Evolutionary conservation across 192 early-diverging fungal species (phyloP), one percentile per base, ranked within the genome.

Genomic region (Backusella westeae): DNA sequence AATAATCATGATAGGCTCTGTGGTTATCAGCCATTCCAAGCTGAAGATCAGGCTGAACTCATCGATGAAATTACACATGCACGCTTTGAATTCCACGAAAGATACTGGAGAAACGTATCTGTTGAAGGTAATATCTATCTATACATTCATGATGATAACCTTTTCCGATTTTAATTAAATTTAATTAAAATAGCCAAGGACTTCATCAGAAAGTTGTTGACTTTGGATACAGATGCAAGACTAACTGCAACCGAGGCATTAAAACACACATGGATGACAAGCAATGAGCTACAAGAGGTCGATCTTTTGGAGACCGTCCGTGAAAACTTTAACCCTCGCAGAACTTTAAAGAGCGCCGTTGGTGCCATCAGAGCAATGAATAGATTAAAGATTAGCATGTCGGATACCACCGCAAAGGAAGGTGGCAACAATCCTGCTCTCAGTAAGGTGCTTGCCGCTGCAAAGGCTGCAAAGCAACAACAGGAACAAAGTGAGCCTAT

Each of bases 221-320:
- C 83, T 26, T 84, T 94, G 14, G 88, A 96, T 83, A 94, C 93
- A 3, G 63, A 75, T 12, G 82, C 89, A 59, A 94, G 96, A 66
- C 83, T 92, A 80, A 95, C 95, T 3, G 93, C 92, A 23, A 85
- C 84, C 3, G 87, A 97, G 78, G 96, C 96, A 8, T 85, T 98
- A 56, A 76, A 87, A 26, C 95, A 99, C 85, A 91, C 87, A 21
- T 99, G 96, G 95, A 87, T 96, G 75, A 88, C 88, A 32, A 89
- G 86, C 38, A 78, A 85, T 67, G 83, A 82, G 9, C 90, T 83
- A 65, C 83, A 80, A 6, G 90, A 92, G 26, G 86, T 88, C n/a
- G 96, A 99, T 83, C 88, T 99, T 65, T 85, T 99, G 46, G 93
- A 92, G 38, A 87, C 90, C 35, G 93, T 97, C 67, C 88, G 89